These are phyloP conservation scores for Cladosporium austrohemisphaericum DNA, from an alignment of 2,329 filamentous ascomycete species.

Conservation along the genomic window DNA sequence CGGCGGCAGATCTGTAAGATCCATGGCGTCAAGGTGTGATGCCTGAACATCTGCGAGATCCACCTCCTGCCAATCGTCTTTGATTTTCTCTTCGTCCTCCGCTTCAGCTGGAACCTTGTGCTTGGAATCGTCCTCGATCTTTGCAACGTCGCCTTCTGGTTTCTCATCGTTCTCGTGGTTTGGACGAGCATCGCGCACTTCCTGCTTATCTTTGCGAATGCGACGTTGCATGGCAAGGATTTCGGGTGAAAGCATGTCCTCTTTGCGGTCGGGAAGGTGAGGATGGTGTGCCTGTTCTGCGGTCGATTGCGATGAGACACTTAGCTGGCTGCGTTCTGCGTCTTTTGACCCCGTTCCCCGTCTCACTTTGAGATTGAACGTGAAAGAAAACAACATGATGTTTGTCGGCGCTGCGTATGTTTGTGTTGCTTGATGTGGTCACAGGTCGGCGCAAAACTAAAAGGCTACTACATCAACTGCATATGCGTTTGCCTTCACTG, in stretches of 20 bases:
- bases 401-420: too few species aligned
- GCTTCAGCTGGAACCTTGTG: background rate
- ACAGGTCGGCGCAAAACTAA: too few species aligned
- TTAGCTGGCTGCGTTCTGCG: background rate
- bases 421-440: too few species aligned
- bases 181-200: background rate
- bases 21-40: background rate
- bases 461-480: too few species aligned
- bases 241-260: background rate
- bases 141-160: background rate
- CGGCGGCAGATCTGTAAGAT: background rate
- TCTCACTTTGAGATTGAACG: too few species aligned
- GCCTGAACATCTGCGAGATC: background rate
- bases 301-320: background rate
- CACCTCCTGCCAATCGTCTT: background rate
- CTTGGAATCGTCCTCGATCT: background rate
- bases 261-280: background rate
- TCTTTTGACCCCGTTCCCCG: background rate
- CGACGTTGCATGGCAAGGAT: constrained; percentile 4
- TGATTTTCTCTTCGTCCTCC: background rate
- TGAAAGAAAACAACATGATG: too few species aligned
- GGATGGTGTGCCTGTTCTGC: too few species aligned
- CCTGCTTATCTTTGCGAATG: background rate
- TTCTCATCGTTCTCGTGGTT: background rate
- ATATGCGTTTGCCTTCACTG: too few species aligned